These are phyloP conservation scores for Lactuca saligna DNA, from an alignment of 129 eudicot genomes.

Conservation along the genomic window DNA sequence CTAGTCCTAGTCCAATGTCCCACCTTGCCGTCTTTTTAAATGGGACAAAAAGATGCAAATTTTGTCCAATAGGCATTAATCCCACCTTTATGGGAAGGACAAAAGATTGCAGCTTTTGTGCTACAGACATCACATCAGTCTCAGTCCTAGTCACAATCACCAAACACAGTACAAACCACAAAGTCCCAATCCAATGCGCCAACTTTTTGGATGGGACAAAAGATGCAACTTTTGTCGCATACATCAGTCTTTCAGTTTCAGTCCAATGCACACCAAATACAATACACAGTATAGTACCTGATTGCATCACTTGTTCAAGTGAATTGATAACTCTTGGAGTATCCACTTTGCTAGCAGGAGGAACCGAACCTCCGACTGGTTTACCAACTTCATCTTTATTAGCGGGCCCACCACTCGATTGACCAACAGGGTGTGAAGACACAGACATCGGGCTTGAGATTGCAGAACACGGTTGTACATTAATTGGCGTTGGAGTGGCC, in stretches of 20 bases:
- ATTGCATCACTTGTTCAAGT: constrained; percentile 37
- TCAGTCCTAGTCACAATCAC: no score
- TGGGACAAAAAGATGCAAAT: no score
- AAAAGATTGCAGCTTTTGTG: no score
- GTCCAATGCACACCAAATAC: not conserved
- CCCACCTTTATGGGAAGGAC: no score
- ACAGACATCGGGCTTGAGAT: constrained; percentile 44
- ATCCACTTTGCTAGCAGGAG: constrained; percentile 38
- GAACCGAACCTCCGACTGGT: constrained; percentile 19
- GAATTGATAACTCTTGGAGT: constrained; percentile 37
- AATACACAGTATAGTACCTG: constrained; percentile 18
- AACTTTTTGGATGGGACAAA: no score
- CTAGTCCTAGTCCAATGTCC: no score
- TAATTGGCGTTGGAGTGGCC: constrained; percentile 35
- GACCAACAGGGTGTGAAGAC: constrained; percentile 36
- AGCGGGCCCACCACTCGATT: constrained; percentile 24
- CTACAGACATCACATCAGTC: no score
- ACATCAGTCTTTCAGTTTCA: not conserved
- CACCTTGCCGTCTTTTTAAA: no score
- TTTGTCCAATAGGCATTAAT: no score
- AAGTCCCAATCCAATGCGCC: no score
- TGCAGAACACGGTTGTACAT: constrained; percentile 31
- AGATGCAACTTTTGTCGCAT: not conserved
- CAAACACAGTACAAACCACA: no score
- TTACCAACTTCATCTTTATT: constrained; percentile 31